Percentiles rank a stretch among this genome's conserved stretches.
These are phyloP conservation scores for Osmanthus fragrans DNA, from an alignment of 257 asterid species.

Conservation along the genomic window DNA sequence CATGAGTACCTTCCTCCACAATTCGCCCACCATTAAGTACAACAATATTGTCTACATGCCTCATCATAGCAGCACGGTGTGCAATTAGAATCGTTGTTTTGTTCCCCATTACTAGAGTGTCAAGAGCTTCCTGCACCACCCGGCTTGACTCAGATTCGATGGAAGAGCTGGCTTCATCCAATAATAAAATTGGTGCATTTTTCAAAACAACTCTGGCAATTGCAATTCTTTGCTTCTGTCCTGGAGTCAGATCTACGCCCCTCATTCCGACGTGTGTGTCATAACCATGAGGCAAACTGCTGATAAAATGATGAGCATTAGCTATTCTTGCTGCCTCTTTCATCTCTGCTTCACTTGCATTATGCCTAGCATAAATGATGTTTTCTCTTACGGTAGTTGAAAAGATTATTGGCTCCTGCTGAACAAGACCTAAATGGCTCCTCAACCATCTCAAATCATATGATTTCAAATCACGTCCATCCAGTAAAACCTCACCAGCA, in stretches of 20 bases:
- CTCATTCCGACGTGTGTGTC: slow-evolving; percentile 99
- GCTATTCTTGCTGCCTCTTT: slow-evolving; percentile 99
- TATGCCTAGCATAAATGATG: slow-evolving; percentile 95
- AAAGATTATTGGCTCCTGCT: slow-evolving; percentile 97
- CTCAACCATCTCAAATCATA: slow-evolving; percentile 98
- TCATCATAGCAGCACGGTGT: slow-evolving; percentile 99
- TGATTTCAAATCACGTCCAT: slow-evolving; percentile 86
- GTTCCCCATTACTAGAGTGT: slow-evolving; percentile 94
- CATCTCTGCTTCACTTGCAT: slow-evolving; percentile 99
- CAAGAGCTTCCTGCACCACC: slow-evolving; percentile 97
- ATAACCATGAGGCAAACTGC: slow-evolving; percentile 99
- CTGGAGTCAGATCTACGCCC: slow-evolving; percentile 99
- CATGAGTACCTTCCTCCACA: slow-evolving; percentile 97
- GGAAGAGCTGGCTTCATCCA: slow-evolving; percentile 98
- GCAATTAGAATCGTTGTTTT: slow-evolving; percentile 92
- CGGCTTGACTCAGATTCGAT: slow-evolving; percentile 96
- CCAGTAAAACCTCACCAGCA: slow-evolving; percentile 87
- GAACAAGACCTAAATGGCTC: slow-evolving; percentile 95
- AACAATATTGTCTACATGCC: slow-evolving; percentile 94
- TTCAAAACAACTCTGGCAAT: slow-evolving; percentile 89
- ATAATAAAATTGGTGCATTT: slow-evolving; percentile 87
- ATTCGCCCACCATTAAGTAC: slow-evolving; percentile 95
- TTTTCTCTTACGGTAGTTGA: slow-evolving; percentile 94
- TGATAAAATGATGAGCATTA: slow-evolving; percentile 97
- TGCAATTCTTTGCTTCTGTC: slow-evolving; percentile 96